phyloP scores from a whole-genome alignment of 441 rosid species.

The Corymbia citriodora region DNA sequence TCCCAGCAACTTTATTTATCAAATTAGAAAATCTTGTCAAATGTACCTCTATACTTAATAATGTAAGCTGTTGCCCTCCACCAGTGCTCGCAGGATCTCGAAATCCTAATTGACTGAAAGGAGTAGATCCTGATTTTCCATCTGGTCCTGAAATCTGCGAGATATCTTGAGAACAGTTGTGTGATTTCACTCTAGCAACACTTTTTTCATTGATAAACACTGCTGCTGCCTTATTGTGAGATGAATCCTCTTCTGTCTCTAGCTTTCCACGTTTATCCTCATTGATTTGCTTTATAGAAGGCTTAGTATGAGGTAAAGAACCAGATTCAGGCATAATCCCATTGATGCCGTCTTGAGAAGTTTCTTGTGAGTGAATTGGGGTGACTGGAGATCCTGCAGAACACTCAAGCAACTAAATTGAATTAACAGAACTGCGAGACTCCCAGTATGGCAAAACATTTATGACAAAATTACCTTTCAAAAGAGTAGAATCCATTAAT shows the following conservation, averaged over 20 bases:
- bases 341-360: conserved; percentile 19
- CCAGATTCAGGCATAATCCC: conserved; percentile 20
- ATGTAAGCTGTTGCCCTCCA: conserved; percentile 89
- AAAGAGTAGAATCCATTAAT: conserved; percentile 16
- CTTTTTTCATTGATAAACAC: conserved; percentile 31
- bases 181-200: conserved; percentile 17
- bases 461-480: conserved; percentile 23
- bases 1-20: background rate
- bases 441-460: background rate
- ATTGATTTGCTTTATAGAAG: conserved; percentile 23
- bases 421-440: background rate
- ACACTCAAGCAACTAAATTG: conserved; percentile 6
- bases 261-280: conserved; percentile 19
- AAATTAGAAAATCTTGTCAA: conserved; percentile 1
- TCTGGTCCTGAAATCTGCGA: conserved; percentile 95
- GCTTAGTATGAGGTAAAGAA: conserved; percentile 19
- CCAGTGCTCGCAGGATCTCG: conserved; percentile 97
- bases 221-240: conserved; percentile 10
- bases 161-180: conserved; percentile 38
- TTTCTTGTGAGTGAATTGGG: conserved; percentile 25
- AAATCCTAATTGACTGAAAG: conserved; percentile 93
- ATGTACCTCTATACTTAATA: conserved; percentile 88
- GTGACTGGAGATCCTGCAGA: conserved; percentile 29
- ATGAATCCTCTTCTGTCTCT: conserved; percentile 23
- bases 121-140: conserved; percentile 71